These are phyloP conservation scores for Russula vinacea DNA, from an alignment of 768 basidiomycete genomes.

Conservation along the genomic window DNA sequence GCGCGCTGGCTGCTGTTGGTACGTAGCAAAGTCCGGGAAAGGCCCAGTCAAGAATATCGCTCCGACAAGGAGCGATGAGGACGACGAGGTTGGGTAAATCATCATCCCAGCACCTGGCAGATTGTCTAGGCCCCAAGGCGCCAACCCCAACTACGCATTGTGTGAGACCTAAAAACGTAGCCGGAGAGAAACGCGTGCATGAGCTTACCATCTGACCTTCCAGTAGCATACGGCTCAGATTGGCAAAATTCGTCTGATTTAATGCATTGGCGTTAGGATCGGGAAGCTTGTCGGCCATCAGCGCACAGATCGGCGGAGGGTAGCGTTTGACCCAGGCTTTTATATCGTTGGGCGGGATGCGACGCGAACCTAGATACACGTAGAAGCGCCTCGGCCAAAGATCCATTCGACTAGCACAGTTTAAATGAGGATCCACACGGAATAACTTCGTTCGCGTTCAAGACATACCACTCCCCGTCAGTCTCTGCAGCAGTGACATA, in stretches of 20 bases:
- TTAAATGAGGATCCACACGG: constrained; percentile 10
- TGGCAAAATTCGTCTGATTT: constrained; percentile 54
- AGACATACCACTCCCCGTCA: constrained; percentile 65
- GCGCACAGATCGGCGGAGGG: constrained; percentile 51
- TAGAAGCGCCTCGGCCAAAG: constrained; percentile 53
- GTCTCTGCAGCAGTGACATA: constrained; percentile 64
- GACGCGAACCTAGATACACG: constrained; percentile 43
- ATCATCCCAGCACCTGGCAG: constrained; percentile 28
- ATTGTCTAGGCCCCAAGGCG: constrained; percentile 25
- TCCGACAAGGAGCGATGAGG: constrained; percentile 25
- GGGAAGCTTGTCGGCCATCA: constrained; percentile 59
- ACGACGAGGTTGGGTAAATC: constrained; percentile 27
- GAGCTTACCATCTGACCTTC: constrained; percentile 51
- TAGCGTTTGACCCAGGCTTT: constrained; percentile 51
- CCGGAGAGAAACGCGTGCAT: not conserved
- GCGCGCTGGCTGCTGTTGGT: constrained; percentile 22
- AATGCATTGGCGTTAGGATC: constrained; percentile 47
- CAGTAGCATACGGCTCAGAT: constrained; percentile 50
- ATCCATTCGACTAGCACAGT: constrained; percentile 45
- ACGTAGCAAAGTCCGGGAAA: constrained; percentile 43
- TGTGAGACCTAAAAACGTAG: not conserved
- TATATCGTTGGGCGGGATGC: constrained; percentile 46
- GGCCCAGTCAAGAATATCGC: constrained; percentile 42
- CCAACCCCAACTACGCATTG: constrained; percentile 20
- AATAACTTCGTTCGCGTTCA: constrained; percentile 11